Percentiles rank a stretch among this genome's conserved stretches.
Conservation (phyloP, 2,329 filamentous ascomycete genomes). For the Penicillium sp. region DNA sequence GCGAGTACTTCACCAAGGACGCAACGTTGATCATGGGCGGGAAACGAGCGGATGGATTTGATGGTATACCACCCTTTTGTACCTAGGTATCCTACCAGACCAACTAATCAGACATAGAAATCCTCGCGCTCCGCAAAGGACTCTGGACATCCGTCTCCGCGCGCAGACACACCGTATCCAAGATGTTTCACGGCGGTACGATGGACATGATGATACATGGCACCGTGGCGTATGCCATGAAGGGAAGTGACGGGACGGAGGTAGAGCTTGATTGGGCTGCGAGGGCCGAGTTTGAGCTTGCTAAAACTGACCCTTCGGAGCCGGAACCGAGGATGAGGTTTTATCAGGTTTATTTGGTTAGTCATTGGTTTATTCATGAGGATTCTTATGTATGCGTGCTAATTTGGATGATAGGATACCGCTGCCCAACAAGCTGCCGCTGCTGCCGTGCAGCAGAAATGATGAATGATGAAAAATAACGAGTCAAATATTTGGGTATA, state of each 20-base stretch:
- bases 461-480: background rate
- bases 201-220: conserved; percentile 37
- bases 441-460: background rate
- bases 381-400: background rate
- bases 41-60: conserved; percentile 29
- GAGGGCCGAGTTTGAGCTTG: conserved; percentile 29
- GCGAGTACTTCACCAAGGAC: conserved; percentile 28
- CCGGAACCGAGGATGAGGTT: conserved; percentile 37
- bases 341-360: conserved; percentile 39
- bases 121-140: conserved; percentile 29
- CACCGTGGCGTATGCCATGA: conserved; percentile 32
- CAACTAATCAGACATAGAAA: conserved; percentile 21
- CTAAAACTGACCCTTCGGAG: conserved; percentile 17
- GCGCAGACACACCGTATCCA: conserved; percentile 28
- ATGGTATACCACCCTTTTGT: conserved; percentile 21
- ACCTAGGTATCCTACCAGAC: background rate
- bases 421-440: conserved; percentile 13
- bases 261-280: conserved; percentile 36
- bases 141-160: conserved; percentile 35
- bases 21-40: conserved; percentile 37
- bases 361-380: conserved; percentile 13
- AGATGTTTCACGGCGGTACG: conserved; percentile 30
- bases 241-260: conserved; percentile 24
- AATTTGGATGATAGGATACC: conserved; percentile 11
- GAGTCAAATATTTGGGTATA: background rate